Conservation (phyloP, 2,329 filamentous ascomycete genomes). For the Penicillium palitans region DNA sequence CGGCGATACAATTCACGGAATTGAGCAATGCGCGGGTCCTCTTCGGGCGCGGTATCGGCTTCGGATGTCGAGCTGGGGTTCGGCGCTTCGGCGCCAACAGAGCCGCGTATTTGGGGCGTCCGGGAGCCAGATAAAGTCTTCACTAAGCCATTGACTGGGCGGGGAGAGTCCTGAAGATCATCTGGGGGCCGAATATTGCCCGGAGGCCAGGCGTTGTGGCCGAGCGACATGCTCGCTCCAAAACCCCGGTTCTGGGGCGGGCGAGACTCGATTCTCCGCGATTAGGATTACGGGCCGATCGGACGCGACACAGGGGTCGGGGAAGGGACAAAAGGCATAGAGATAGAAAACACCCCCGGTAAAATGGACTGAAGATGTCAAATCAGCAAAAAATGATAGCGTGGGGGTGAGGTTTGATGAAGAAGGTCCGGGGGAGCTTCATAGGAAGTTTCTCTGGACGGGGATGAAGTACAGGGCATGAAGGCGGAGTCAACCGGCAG, state of each 20-base stretch:
- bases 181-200: conserved; percentile 61
- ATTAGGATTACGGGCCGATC: conserved; percentile 39
- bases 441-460: conserved; percentile 43
- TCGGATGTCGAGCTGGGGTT: conserved; percentile 52
- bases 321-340: conserved; percentile 36
- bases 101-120: conserved; percentile 47
- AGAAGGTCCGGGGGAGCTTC: conserved; percentile 34
- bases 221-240: conserved; percentile 62
- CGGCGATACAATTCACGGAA: conserved; percentile 77
- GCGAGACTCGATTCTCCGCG: conserved; percentile 48
- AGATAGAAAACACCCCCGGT: conserved; percentile 23
- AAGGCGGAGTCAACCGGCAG: conserved; percentile 35
- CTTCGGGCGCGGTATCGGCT: conserved; percentile 62
- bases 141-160: conserved; percentile 46
- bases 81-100: conserved; percentile 47
- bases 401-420: conserved; percentile 39
- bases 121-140: conserved; percentile 46
- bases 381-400: conserved; percentile 36
- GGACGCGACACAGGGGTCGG: conserved; percentile 29
- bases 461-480: conserved; percentile 40
- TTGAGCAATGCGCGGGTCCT: conserved; percentile 66
- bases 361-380: conserved; percentile 31
- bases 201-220: conserved; percentile 68
- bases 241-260: conserved; percentile 49
- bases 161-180: conserved; percentile 51